Conservation (phyloP, 2,329 filamentous ascomycete genomes). For the Apiospora marii region DNA sequence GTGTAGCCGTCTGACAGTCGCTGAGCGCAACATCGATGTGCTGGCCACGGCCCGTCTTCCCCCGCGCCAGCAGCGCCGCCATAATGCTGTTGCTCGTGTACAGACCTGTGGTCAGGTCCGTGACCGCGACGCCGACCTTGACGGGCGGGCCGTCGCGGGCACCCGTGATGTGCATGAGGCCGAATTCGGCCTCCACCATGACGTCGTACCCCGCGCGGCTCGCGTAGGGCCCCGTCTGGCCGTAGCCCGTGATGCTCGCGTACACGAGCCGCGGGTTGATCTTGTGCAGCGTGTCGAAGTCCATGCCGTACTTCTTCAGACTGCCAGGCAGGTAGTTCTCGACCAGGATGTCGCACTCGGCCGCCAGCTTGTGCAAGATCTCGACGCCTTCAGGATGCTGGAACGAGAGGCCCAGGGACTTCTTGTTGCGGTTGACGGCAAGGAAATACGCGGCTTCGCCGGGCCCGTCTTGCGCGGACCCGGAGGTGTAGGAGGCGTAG, state of each 20-base stretch:
- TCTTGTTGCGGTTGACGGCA: constrained; percentile 96
- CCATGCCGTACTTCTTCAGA: constrained; percentile 88
- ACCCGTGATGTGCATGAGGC: constrained; percentile 98
- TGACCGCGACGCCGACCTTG: constrained; percentile 97
- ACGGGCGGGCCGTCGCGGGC: constrained; percentile 87
- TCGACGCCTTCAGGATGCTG: constrained; percentile 83
- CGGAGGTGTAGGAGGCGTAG: constrained; percentile 79
- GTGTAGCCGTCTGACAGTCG: constrained; percentile 92
- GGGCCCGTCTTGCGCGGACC: constrained; percentile 67
- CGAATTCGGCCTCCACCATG: constrained; percentile 99
- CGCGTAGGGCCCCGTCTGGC: constrained; percentile 91
- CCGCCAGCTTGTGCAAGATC: constrained; percentile 84
- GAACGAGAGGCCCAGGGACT: constrained; percentile 90
- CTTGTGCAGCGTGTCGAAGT: constrained; percentile 80
- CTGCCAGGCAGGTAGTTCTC: constrained; percentile 96
- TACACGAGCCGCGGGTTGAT: constrained; percentile 92
- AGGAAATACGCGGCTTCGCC: constrained; percentile 97
- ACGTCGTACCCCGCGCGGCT: constrained; percentile 94
- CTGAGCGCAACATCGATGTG: constrained; percentile 91
- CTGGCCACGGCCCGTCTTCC: constrained; percentile 80
- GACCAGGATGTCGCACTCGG: constrained; percentile 89
- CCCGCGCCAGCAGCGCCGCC: constrained; percentile 84
- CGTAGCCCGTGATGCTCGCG: constrained; percentile 95
- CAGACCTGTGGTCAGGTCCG: constrained; percentile 91
- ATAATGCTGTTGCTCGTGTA: constrained; percentile 97